Base-by-base conservation (phyloP, 1,284 basidiomycete species). In the Cryptococcus jaspeensis region DNA sequence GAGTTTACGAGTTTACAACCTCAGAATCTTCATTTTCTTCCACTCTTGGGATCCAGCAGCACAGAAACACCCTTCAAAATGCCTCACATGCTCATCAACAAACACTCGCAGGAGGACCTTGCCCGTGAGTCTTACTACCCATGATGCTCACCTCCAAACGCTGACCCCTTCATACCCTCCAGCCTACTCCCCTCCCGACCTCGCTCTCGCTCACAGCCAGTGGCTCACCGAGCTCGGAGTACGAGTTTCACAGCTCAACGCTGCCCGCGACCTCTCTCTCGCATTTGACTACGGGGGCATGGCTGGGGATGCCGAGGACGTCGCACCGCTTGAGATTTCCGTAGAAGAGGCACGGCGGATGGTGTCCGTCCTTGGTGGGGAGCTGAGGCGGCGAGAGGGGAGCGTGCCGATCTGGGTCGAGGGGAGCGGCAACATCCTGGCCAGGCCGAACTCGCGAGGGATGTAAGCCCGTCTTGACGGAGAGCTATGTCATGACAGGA, bases 291-390 rank as follows among this genome's bases (percentile, higher is more conserved):
- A 37, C 1, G 65, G 64, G 12, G 68, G 68, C 8, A 56, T 65
- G 13, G 58, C 48, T 6, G 44, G 59, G 7, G 59, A 53, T 23
- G 58, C 60, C 0, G 56, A 61, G 15, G 49, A 63, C 22, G 50
- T 65, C 16, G 60, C 52, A 2, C 61, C 59, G 16, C 53, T 67
- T 20, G 67, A 70, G 42, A 62, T 61, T 18, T 56, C 57, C 4
- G 66, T 70, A 5, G 66, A 69, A 36, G 66, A 67, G 44, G 67
- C 67, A 18, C 45, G 67, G 40, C 28, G 62, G 28, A 66, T 67
- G 66, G 62, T 70, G 13, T 67, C 58, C 52, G 56, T 53, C 15
- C 48, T 70, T 0, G 59, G 64, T 2, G 58, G 62, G 0, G 66
- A 67, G 51, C 62, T 70, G 58, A 42, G 66, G 45, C 57, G 64